Conservation (phyloP, 2,329 filamentous ascomycete species). For the Exophiala sp. region DNA sequence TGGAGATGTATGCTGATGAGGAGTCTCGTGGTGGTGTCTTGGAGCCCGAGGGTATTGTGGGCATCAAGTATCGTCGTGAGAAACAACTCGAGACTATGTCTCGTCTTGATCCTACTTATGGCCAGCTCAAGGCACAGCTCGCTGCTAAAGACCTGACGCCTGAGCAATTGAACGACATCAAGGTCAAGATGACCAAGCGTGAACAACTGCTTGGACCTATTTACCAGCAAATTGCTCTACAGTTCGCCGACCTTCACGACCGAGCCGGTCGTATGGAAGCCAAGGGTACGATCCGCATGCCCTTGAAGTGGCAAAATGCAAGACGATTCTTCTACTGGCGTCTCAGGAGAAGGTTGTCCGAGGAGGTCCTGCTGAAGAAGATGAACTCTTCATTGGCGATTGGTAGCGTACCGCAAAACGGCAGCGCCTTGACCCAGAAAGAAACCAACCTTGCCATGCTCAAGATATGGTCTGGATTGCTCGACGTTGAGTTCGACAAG, state of each 20-base stretch:
- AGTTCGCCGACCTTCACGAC: slow-evolving; percentile 97
- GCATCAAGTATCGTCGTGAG: slow-evolving; percentile 97
- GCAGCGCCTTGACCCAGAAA: slow-evolving; percentile 51
- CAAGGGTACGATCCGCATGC: slow-evolving; percentile 85
- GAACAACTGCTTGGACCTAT: slow-evolving; percentile 88
- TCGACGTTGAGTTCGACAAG: slow-evolving; percentile 64
- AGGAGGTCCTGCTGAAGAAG: slow-evolving; percentile 94
- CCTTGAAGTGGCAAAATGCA: slow-evolving; percentile 80
- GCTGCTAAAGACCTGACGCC: slow-evolving; percentile 63
- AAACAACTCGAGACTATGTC: slow-evolving; percentile 98
- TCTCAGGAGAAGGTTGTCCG: slow-evolving; percentile 89
- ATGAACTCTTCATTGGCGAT: slow-evolving; percentile 55
- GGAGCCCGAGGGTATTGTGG: slow-evolving; percentile 95
- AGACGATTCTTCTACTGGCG: slow-evolving; percentile 99
- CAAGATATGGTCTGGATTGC: slow-evolving; percentile 75
- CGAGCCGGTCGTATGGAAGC: slow-evolving; percentile 96
- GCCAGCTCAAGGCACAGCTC: slow-evolving; percentile 75
- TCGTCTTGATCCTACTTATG: slow-evolving; percentile 81
- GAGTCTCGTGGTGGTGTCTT: slow-evolving; percentile 95
- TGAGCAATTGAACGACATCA: slow-evolving; percentile 74
- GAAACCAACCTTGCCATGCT: slow-evolving; percentile 69
- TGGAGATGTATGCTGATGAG: slow-evolving; percentile 99
- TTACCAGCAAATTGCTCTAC: slow-evolving; percentile 90
- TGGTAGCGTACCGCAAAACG: slow-evolving; percentile 32
- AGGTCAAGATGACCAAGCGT: slow-evolving; percentile 76